Evolutionary conservation across 1,139 yeast species (phyloP).

Genomic region (Zygosaccharomyces pseudobailii): DNA sequence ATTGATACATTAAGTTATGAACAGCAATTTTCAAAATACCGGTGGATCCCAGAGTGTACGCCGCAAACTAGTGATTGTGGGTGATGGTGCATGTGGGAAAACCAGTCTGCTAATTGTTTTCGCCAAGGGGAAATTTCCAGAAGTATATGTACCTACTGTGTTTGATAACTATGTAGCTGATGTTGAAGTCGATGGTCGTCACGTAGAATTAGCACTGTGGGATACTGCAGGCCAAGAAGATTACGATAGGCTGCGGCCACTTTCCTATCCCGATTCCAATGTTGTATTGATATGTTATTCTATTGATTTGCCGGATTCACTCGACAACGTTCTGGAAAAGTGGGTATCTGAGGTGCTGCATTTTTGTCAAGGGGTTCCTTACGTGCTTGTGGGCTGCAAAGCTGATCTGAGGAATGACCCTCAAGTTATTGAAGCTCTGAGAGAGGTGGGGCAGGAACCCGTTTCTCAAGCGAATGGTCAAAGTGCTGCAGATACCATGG

Average conservation of each 20-base stretch:
- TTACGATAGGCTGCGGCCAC: conserved; percentile 90
- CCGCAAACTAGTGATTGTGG: conserved; percentile 74
- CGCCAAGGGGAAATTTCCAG: conserved; percentile 94
- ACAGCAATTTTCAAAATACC: not conserved
- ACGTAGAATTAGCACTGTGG: conserved; percentile 92
- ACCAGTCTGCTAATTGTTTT: conserved; percentile 80
- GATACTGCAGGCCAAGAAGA: conserved; percentile 99
- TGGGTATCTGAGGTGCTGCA: conserved; percentile 94
- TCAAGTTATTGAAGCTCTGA: conserved; percentile 66
- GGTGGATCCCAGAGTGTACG: conserved; percentile 22
- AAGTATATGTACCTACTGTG: conserved; percentile 91
- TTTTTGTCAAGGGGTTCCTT: conserved; percentile 93
- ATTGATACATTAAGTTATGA: not conserved
- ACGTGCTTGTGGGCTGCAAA: conserved; percentile 89
- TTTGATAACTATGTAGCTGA: conserved; percentile 93
- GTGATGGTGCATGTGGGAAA: conserved; percentile 84
- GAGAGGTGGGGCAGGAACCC: conserved; percentile 71
- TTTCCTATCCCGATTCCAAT: conserved; percentile 89
- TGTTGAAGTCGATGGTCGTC: conserved; percentile 90
- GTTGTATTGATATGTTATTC: conserved; percentile 91
- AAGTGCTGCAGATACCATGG: conserved; percentile 78
- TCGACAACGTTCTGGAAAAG: conserved; percentile 88
- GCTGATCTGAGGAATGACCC: conserved; percentile 84
- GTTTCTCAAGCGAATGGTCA: conserved; percentile 78
- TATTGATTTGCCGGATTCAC: conserved; percentile 85